These are phyloP conservation scores for Paramecium sonneborni DNA, from an alignment of 73 alveolate genomes.

Conservation along the genomic window DNA sequence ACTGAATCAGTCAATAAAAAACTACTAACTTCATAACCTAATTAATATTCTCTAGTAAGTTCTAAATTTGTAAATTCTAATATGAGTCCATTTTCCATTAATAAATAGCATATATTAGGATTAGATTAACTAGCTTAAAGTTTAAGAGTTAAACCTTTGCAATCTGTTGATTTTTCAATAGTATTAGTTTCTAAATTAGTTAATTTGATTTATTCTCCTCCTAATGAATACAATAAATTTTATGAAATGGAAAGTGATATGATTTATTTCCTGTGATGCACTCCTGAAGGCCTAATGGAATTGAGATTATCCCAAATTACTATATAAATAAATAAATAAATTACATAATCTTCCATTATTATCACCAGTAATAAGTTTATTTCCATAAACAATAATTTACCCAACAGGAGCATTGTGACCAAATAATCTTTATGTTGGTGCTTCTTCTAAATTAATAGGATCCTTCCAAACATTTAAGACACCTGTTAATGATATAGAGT, in stretches of 20 bases:
- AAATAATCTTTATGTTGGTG: background rate
- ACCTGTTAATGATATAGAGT: slow-evolving; percentile 55
- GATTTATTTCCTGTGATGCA: background rate
- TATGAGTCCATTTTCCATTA: slow-evolving; percentile 23
- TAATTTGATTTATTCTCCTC: slow-evolving; percentile 33
- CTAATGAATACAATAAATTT: slow-evolving; percentile 12
- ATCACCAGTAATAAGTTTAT: slow-evolving; percentile 52
- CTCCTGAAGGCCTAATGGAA: background rate
- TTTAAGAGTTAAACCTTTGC: slow-evolving; percentile 8
- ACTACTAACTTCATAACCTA: slow-evolving; percentile 6
- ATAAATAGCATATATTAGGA: background rate
- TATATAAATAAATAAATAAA: background rate
- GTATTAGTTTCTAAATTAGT: background rate
- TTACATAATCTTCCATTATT: slow-evolving; percentile 65
- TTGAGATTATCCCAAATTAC: background rate
- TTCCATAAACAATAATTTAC: background rate
- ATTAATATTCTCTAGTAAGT: background rate
- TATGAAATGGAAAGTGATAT: background rate
- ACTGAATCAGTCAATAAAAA: background rate
- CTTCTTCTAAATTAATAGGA: background rate
- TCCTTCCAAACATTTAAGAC: slow-evolving; percentile 47
- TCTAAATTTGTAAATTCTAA: slow-evolving; percentile 37
- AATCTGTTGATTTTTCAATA: slow-evolving; percentile 2
- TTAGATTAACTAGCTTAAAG: background rate
- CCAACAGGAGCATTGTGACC: slow-evolving; percentile 54